These are phyloP conservation scores for Epichloe gansuensis DNA, from an alignment of 2,329 filamentous ascomycete species.

Conservation along the genomic window DNA sequence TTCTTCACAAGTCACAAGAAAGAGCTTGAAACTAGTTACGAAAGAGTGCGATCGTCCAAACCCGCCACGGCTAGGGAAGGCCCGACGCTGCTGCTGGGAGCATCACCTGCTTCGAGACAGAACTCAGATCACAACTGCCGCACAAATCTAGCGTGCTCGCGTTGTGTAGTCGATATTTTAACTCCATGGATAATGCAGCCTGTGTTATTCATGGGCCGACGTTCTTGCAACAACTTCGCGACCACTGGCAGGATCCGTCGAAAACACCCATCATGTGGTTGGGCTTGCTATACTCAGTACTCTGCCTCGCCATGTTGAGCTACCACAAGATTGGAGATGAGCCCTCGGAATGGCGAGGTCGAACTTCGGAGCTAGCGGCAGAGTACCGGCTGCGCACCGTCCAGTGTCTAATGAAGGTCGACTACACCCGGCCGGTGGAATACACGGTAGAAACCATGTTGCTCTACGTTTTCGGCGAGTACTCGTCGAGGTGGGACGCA, in stretches of 20 bases:
- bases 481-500: conserved; percentile 59
- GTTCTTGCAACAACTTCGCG: conserved; percentile 60
- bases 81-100: conserved; percentile 69
- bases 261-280: conserved; percentile 69
- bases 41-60: conserved; percentile 60
- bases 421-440: conserved; percentile 63
- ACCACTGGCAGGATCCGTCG: conserved; percentile 58
- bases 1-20: conserved; percentile 82
- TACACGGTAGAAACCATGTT: conserved; percentile 71
- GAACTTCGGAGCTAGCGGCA: conserved; percentile 44
- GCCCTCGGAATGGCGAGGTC: conserved; percentile 65
- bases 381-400: conserved; percentile 62
- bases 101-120: conserved; percentile 57
- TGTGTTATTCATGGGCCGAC: conserved; percentile 73
- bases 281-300: conserved; percentile 62
- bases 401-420: conserved; percentile 63
- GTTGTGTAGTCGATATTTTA: conserved; percentile 82
- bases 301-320: conserved; percentile 66
- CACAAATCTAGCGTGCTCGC: conserved; percentile 73
- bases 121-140: conserved; percentile 70
- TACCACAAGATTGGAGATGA: conserved; percentile 72
- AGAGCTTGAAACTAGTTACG: conserved; percentile 71
- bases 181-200: conserved; percentile 60
- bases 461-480: conserved; percentile 65
- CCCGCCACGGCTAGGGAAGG: conserved; percentile 47